Percentiles rank a stretch among this genome's conserved stretches.
Conservation (phyloP, 257 asterid species). For the Penstemon barbatus region DNA sequence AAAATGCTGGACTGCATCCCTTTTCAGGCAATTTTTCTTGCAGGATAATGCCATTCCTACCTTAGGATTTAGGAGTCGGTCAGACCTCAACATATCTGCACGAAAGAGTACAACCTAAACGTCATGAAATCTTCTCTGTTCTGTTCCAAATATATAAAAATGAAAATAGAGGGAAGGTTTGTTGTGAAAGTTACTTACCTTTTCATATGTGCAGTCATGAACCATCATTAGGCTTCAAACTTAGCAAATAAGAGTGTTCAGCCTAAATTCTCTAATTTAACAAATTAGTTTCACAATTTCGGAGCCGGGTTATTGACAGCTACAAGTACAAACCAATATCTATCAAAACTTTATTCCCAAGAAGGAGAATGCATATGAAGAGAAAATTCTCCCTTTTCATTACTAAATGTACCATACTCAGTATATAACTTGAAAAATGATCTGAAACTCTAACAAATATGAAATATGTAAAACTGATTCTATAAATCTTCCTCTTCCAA, state of each 20-base stretch:
- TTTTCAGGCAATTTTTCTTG: too few relatives aligned
- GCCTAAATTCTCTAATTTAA: not conserved
- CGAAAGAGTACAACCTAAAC: not conserved
- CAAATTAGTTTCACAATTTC: too few relatives aligned
- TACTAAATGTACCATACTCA: constrained; percentile 28
- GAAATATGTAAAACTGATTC: constrained; percentile 31
- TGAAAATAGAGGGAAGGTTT: not conserved
- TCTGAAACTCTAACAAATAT: constrained; percentile 31
- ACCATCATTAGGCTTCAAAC: not conserved
- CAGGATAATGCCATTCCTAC: too few relatives aligned
- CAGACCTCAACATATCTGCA: too few relatives aligned
- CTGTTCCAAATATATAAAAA: not conserved
- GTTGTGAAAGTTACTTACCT: not conserved
- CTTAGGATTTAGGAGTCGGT: too few relatives aligned
- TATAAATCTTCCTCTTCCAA: constrained; percentile 37
- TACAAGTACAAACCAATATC: too few relatives aligned
- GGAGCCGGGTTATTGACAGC: too few relatives aligned
- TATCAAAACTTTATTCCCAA: too few relatives aligned
- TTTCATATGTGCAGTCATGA: not conserved
- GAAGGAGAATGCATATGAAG: too few relatives aligned
- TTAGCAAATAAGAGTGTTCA: not conserved
- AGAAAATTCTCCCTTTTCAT: not conserved
- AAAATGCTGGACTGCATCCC: too few relatives aligned
- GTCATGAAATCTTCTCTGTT: not conserved
- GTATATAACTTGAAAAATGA: constrained; percentile 30